Conservation (phyloP, 768 basidiomycete genomes). For the Chalciporus sphaerocephalus region DNA sequence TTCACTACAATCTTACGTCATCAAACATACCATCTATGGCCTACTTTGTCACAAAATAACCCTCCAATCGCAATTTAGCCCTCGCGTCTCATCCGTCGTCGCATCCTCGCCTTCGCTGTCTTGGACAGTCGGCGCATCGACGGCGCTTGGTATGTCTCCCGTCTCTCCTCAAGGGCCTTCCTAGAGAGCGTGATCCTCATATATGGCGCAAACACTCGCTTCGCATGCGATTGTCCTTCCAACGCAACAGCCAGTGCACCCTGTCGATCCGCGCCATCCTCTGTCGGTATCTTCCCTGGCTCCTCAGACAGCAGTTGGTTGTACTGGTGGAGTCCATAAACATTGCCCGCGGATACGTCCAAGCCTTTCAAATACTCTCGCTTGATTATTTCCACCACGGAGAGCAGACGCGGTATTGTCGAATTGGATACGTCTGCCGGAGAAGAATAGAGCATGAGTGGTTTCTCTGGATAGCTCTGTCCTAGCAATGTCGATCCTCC, state of each 20-base stretch:
- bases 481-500: conserved; percentile 5
- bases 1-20: conserved; percentile 23
- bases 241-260: conserved; percentile 37
- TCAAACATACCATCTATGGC: conserved; percentile 9
- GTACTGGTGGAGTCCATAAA: conserved; percentile 68
- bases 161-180: conserved; percentile 38
- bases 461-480: conserved; percentile 46
- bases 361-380: conserved; percentile 65
- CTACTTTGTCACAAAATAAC: conserved; percentile 14
- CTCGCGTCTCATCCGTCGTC: conserved; percentile 39
- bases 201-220: conserved; percentile 55
- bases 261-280: conserved; percentile 33
- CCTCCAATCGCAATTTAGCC: not conserved
- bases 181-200: conserved; percentile 67
- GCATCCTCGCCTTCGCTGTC: conserved; percentile 52
- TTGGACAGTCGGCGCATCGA: conserved; percentile 50
- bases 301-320: conserved; percentile 58
- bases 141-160: conserved; percentile 50
- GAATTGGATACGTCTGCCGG: conserved; percentile 38
- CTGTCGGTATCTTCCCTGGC: conserved; percentile 20
- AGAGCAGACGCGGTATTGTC: conserved; percentile 59
- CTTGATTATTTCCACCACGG: conserved; percentile 81
- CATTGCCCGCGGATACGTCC: conserved; percentile 38
- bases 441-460: conserved; percentile 57
- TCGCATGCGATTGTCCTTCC: conserved; percentile 52